Evolutionary conservation across 331 rosid genomes (phyloP), one percentile per base, ranked within the genome.

Genomic region (Quercus lobata): DNA sequence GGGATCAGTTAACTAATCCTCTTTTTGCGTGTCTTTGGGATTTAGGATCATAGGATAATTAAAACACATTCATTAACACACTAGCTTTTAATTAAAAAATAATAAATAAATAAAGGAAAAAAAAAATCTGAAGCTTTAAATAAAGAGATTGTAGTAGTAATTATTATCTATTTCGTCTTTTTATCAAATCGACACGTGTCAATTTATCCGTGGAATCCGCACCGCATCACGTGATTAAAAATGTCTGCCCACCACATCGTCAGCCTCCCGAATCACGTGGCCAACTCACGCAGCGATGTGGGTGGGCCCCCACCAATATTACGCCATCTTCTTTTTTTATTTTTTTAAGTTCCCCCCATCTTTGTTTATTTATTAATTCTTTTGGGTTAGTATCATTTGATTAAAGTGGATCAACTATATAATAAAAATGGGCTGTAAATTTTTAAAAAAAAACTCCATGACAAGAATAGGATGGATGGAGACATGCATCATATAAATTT

Each of bases 1-100:
- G 93, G 97, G 97, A 93, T 91, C 92, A 84, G 97, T 93, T 87
- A 93, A 89, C 84, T 87, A 90, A 87, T 86, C 90, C 49, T 35
- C 58, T 76, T 78, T 74, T 49, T 68, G 73, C 82, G 66, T 77
- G 73, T 35, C 52, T 68, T 11, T 52, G 54, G 68, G 61, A 49
- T 10, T 49, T 49, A 49, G 54, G 54, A 49, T 49, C 46, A 41
- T 9, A 41, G 46, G 54, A 49, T 49, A 49, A 11, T 49, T 55
- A 78, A 53, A 30, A 57, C 62, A 10, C 66, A 5, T 22, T 49
- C 3, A 19, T 12, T 60, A 22, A 60, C 30, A 8, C 9, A 24
- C 8, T 21, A 1, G 57, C 18, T 60, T 32, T n/a, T 56, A 54
- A 2, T 44, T 25, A 72, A 8, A 11, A 11, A 49, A 10, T 0